Conservation (phyloP, 2,329 filamentous ascomycete genomes). For the Cytospora piceae region DNA sequence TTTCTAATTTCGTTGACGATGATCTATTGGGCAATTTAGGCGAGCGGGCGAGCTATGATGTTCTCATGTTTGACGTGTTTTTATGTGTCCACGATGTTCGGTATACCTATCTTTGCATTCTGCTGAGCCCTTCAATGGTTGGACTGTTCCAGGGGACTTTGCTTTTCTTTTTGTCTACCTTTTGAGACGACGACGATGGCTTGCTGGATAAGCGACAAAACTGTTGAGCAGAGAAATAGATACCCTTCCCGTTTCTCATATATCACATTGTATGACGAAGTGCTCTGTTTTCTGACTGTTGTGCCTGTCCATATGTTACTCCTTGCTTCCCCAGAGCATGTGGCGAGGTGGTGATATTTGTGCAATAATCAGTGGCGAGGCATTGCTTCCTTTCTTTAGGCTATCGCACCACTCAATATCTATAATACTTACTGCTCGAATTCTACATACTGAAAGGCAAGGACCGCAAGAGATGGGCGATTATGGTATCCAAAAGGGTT, state of each 20-base stretch:
- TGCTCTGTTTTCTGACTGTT: not conserved
- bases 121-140: not conserved
- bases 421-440: no score
- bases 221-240: slow-evolving; percentile 16
- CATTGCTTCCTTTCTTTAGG: not conserved
- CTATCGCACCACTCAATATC: no score
- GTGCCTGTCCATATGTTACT: slow-evolving; percentile 2
- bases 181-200: not conserved
- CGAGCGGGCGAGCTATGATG: slow-evolving; percentile 12
- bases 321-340: slow-evolving; percentile 6
- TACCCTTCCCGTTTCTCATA: slow-evolving; percentile 19
- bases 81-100: not conserved
- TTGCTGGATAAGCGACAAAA: slow-evolving; percentile 16
- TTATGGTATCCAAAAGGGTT: not conserved
- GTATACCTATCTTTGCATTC: slow-evolving; percentile 7
- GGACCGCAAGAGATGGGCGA: not conserved
- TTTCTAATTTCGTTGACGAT: slow-evolving; percentile 9
- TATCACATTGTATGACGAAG: slow-evolving; percentile 11
- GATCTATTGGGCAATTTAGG: slow-evolving; percentile 6
- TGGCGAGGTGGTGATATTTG: slow-evolving; percentile 12
- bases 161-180: not conserved
- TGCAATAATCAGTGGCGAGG: slow-evolving; percentile 3
- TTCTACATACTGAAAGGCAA: no score
- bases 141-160: not conserved
- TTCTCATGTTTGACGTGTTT: slow-evolving; percentile 4